Evolutionary conservation across 2,329 filamentous ascomycete species (phyloP), one percentile per base, ranked within the genome.

Genomic region (Ascochyta fabae): DNA sequence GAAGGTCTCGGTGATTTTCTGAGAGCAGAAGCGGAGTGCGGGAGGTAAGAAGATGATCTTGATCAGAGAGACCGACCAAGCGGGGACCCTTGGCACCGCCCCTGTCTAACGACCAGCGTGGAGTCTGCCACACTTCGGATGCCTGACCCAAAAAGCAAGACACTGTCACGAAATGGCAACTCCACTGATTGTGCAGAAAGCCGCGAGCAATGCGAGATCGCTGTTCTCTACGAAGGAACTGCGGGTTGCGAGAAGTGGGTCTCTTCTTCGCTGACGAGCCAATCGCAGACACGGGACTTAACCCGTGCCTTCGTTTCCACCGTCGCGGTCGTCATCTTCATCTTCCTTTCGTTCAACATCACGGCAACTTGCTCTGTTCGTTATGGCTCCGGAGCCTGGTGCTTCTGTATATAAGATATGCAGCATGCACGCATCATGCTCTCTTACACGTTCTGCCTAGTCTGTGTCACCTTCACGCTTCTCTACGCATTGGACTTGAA

Each of bases 321-420:
- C 33, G 29, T 45, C 23, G 29, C 40, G n/a, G 36, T 46, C 53
- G 36, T 47, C 42, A 46, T 42, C 24, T 40, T 34, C 34, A 38
- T 34, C 48, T 53, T 50, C 36, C 51, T 40, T 48, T 52, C 55
- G 44, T 44, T 46, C 55, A 58, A 51, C 57, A 56, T 42, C 48
- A 40, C 51, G 36, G 43, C 56, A 35, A 62, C 58, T 51, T 59
- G 59, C 61, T 65, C 10, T 35, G 64, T 66, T 53, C 40, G 61
- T 56, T 38, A 69, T 71, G 62, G 61, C 41, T 50, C 29, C 56
- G 38, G 41, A 42, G 43, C 43, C 36, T 26, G 22, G 29, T 48
- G 24, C 41, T 48, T 6, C 12, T 3, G 22, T 40, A 35, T 60
- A 65, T 60, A 69, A 70, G 55, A 50, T 9, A 74, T 75, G 72